Evolutionary conservation across 306 rosid species (phyloP), one percentile per base, ranked within the genome.

Genomic region (Coriaria nepalensis): DNA sequence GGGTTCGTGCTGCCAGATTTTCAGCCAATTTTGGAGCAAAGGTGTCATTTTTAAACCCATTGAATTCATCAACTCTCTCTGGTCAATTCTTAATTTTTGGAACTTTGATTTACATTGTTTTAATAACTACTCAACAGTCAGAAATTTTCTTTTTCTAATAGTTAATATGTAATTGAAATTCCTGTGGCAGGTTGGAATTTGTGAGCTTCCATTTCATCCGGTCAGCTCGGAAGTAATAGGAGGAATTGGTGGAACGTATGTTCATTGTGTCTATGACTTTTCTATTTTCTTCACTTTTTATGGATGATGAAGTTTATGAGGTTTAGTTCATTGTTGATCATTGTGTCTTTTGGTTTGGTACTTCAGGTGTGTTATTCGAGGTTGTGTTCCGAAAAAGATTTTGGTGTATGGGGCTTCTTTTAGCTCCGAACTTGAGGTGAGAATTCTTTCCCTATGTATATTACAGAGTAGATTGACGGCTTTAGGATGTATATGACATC

Each of bases 161-260:
- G 20, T 5, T 10, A 6, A 11, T 47, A 33, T 15, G 44, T 49
- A 34, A 35, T 57, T 67, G 53, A 59, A 62, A 43, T 41, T 50
- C 36, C 68, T 49, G 50, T 60, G 20, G 37, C 41, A 90, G 95
- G 95, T 90, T 60, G 97, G 79, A 33, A 75, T 90, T 40, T 90
- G 97, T 45, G 97, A 90, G 66, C 97, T 90, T 68, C 97, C 97
- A 4, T 90, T 68, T 68, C 68, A 90, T 69, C 86, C 92, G 14
- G 54, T 84, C 71, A 90, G 97, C 78, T 77, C 94, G 4, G 95
- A 90, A 69, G 73, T 68, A 4, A 10, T 67, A 60, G 97, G 97
- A 70, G 97, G 97, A 70, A 79, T 90, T 4, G 97, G 97, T 43
- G 97, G 97, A 73, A 90, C 97, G 97, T 90, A 71, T 72, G 97